phyloP scores from a whole-genome alignment of 1,284 basidiomycete genomes.

The Tilletia horrida region DNA sequence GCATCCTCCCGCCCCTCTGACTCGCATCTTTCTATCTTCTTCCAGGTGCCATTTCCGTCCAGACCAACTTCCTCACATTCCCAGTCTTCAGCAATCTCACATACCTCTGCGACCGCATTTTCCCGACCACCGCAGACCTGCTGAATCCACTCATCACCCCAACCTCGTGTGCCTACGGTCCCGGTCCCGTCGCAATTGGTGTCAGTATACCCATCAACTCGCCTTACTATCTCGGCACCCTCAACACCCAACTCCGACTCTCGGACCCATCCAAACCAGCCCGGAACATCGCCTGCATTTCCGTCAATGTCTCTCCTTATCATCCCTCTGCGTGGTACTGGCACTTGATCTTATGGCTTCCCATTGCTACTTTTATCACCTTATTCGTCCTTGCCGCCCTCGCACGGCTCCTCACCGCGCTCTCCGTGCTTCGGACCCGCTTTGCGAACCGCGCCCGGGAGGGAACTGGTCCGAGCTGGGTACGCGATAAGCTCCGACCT shows the following conservation, averaged over 20 bases:
- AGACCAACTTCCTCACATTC: slow-evolving; percentile 43
- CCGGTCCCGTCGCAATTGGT: slow-evolving; percentile 76
- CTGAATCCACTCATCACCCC: slow-evolving; percentile 30
- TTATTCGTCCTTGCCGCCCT: slow-evolving; percentile 77
- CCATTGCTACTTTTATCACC: slow-evolving; percentile 70
- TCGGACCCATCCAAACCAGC: slow-evolving; percentile 72
- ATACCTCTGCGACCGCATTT: slow-evolving; percentile 46
- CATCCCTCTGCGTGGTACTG: slow-evolving; percentile 67
- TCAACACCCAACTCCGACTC: slow-evolving; percentile 77
- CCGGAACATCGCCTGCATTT: slow-evolving; percentile 74
- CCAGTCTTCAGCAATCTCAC: slow-evolving; percentile 40
- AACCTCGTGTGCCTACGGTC: slow-evolving; percentile 42
- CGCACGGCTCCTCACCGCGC: slow-evolving; percentile 61
- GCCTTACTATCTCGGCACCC: slow-evolving; percentile 73
- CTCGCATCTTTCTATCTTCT: not conserved
- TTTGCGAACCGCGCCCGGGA: slow-evolving; percentile 47
- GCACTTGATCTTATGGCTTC: slow-evolving; percentile 74
- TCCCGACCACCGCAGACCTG: slow-evolving; percentile 32
- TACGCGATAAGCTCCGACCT: slow-evolving; percentile 40
- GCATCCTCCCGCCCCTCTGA: not conserved
- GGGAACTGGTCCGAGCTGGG: slow-evolving; percentile 39
- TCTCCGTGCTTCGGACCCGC: slow-evolving; percentile 29
- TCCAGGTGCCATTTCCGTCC: slow-evolving; percentile 33
- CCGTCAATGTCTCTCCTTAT: slow-evolving; percentile 75
- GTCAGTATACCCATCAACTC: slow-evolving; percentile 68